Conservation (phyloP, 495 filamentous ascomycete genomes). For the Penicillium simplicissimum region DNA sequence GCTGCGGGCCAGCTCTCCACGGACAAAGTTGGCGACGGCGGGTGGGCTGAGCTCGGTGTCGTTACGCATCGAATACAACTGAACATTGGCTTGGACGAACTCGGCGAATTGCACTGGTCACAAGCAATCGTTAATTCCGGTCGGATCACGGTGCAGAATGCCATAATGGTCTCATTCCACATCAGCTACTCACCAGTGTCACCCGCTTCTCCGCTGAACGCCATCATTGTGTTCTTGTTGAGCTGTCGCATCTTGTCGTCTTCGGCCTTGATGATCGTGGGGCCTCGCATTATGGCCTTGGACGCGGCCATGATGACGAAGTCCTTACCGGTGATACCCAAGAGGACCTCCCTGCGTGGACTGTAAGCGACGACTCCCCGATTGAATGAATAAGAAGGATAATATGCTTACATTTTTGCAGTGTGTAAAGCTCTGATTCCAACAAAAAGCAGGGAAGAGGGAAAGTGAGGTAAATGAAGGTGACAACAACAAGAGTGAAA, state of each 20-base stretch:
- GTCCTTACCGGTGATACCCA: slow-evolving; percentile 98
- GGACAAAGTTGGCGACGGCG: slow-evolving; percentile 88
- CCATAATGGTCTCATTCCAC: not conserved
- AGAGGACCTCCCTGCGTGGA: slow-evolving; percentile 82
- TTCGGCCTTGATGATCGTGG: slow-evolving; percentile 90
- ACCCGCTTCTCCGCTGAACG: slow-evolving; percentile 94
- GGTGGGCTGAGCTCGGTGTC: slow-evolving; percentile 84
- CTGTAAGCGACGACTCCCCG: slow-evolving; percentile 18
- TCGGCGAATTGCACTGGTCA: slow-evolving; percentile 93
- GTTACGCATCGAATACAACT: slow-evolving; percentile 98
- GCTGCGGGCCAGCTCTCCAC: slow-evolving; percentile 85
- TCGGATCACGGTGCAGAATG: not conserved
- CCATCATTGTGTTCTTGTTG: slow-evolving; percentile 93
- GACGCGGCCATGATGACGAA: slow-evolving; percentile 97
- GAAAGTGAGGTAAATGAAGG: slow-evolving; percentile 16
- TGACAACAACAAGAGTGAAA: slow-evolving; percentile 10
- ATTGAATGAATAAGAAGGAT: not conserved
- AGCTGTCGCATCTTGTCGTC: slow-evolving; percentile 94
- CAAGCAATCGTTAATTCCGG: slow-evolving; percentile 17
- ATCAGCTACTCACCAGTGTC: slow-evolving; percentile 72
- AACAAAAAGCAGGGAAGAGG: slow-evolving; percentile 18
- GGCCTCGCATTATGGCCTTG: slow-evolving; percentile 95
- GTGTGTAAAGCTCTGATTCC: slow-evolving; percentile 10
- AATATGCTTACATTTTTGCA: slow-evolving; percentile 36
- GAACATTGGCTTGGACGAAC: slow-evolving; percentile 97